phyloP scores from a whole-genome alignment of 768 basidiomycete species.

The Pholiota molesta region DNA sequence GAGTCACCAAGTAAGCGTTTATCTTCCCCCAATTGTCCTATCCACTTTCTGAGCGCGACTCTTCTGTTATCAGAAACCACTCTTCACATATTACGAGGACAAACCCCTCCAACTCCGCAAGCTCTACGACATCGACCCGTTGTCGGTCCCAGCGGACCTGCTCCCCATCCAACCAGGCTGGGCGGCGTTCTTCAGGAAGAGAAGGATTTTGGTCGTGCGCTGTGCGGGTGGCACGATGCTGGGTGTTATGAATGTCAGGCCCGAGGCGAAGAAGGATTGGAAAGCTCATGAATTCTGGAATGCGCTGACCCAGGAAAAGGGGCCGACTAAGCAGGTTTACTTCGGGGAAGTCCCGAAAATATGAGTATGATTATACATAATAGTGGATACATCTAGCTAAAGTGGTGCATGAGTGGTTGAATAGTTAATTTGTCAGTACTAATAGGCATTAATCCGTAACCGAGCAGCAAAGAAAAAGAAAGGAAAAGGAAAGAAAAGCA shows the following conservation, averaged over 20 bases:
- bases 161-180: slow-evolving; percentile 12
- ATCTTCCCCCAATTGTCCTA: slow-evolving; percentile 2
- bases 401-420: too few relatives aligned
- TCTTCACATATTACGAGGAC: slow-evolving; percentile 18
- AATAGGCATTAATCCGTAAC: too few relatives aligned
- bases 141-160: neutral
- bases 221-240: slow-evolving; percentile 19
- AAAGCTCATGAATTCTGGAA: slow-evolving; percentile 25
- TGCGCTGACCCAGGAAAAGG: slow-evolving; percentile 11
- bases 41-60: neutral
- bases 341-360: slow-evolving; percentile 26
- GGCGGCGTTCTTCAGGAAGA: slow-evolving; percentile 11
- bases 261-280: slow-evolving; percentile 23
- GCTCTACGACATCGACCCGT: neutral
- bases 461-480: too few relatives aligned
- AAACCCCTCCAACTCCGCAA: slow-evolving; percentile 18
- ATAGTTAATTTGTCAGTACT: too few relatives aligned
- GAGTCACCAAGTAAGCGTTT: slow-evolving; percentile 50
- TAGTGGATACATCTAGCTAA: too few relatives aligned
- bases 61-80: slow-evolving; percentile 14
- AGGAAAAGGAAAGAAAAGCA: too few relatives aligned
- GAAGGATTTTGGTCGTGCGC: slow-evolving; percentile 13
- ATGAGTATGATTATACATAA: too few relatives aligned
- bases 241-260: slow-evolving; percentile 20
- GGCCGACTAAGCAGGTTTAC: neutral